A percentile compares a stretch with the other conserved stretches of the same genome.
Conservation (phyloP, 257 asterid genomes). For the Solanum rostratum region DNA sequence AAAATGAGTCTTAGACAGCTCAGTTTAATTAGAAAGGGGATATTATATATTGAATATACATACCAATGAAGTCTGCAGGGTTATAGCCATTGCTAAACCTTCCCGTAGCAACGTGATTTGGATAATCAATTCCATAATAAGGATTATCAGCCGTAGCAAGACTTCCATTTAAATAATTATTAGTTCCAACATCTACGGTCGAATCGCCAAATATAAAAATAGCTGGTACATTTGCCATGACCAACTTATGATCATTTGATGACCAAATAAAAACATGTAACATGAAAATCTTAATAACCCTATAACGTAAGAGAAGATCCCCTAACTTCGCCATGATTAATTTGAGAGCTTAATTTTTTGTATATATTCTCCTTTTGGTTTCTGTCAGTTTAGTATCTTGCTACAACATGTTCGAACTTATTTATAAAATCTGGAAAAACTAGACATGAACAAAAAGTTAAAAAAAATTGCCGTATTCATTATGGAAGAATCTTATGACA, state of each 20-base stretch:
- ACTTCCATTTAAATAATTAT: conserved; percentile 11
- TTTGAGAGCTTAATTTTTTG: background rate
- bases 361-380: background rate
- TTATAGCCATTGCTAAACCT: conserved; percentile 56
- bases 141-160: conserved; percentile 29
- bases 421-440: background rate
- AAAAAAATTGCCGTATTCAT: background rate
- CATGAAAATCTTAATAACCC: background rate
- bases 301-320: background rate
- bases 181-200: conserved; percentile 48
- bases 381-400: background rate
- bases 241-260: background rate
- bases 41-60: background rate
- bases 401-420: background rate
- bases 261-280: background rate
- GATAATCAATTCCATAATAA: conserved; percentile 40
- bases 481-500: background rate
- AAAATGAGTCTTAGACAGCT: background rate
- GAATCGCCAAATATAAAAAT: conserved; percentile 48
- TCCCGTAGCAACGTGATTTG: conserved; percentile 28
- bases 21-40: background rate
- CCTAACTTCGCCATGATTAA: background rate
- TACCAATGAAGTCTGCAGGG: conserved; percentile 38
- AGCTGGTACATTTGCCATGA: conserved; percentile 7
- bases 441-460: background rate